These are phyloP conservation scores for Tuber umbilicatum DNA, from an alignment of 495 filamentous ascomycete genomes.

Conservation along the genomic window DNA sequence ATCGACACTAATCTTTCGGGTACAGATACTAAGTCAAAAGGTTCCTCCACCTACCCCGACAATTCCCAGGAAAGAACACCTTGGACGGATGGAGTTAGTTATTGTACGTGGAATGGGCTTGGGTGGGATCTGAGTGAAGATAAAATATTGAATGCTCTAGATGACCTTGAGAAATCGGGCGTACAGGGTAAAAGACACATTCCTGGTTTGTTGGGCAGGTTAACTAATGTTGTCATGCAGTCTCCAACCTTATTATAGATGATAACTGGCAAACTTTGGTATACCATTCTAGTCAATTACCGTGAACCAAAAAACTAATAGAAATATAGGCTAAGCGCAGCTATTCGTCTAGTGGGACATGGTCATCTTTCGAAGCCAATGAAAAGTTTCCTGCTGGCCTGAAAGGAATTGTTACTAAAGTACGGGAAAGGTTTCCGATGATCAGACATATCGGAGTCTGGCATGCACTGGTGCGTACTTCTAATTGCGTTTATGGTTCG, in stretches of 20 bases:
- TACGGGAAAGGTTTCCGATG: constrained; percentile 61
- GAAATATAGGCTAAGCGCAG: constrained; percentile 42
- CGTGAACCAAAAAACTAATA: not conserved
- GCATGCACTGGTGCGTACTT: constrained; percentile 60
- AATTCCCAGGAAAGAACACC: constrained; percentile 47
- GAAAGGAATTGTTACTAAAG: constrained; percentile 56
- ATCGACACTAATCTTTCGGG: not conserved
- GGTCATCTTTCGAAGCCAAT: constrained; percentile 76
- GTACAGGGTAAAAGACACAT: constrained; percentile 51
- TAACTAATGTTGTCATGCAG: constrained; percentile 28
- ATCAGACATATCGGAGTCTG: constrained; percentile 84
- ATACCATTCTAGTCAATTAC: constrained; percentile 28
- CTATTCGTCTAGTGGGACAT: constrained; percentile 49
- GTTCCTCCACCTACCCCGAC: not conserved
- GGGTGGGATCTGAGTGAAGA: constrained; percentile 72
- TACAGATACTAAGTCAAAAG: not conserved
- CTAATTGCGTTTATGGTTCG: not conserved
- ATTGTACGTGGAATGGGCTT: constrained; percentile 84
- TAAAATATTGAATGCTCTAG: constrained; percentile 69
- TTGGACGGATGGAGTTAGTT: constrained; percentile 75
- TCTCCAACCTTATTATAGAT: constrained; percentile 81
- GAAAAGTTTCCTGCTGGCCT: constrained; percentile 72
- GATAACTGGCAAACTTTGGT: constrained; percentile 85
- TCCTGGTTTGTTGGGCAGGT: constrained; percentile 17
- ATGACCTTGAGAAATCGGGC: constrained; percentile 59